Evolutionary conservation across 257 asterid genomes (phyloP).

Genomic region (Jasminum sambac): DNA sequence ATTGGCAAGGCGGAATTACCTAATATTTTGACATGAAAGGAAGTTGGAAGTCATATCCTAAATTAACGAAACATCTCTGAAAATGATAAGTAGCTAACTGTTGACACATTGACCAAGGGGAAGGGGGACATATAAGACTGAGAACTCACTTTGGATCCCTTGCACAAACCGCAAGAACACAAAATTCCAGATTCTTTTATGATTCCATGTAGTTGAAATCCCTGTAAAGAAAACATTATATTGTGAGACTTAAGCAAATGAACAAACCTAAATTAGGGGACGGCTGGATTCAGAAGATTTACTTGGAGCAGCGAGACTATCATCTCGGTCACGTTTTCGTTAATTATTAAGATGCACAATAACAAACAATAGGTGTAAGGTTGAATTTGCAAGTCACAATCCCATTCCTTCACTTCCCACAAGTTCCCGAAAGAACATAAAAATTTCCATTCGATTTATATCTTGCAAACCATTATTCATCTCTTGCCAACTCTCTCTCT

Average conservation of each 20-base stretch:
- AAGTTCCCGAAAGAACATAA: neutral
- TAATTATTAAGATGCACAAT: neutral
- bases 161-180: slow-evolving; percentile 87
- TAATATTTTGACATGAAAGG: slow-evolving; percentile 31
- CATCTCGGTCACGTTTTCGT: neutral
- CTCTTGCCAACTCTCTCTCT: neutral
- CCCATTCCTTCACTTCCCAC: slow-evolving; percentile 5
- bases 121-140: slow-evolving; percentile 13
- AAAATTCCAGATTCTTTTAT: slow-evolving; percentile 81
- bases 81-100: slow-evolving; percentile 4
- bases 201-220: slow-evolving; percentile 75
- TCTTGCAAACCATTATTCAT: neutral
- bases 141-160: slow-evolving; percentile 64
- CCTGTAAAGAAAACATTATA: slow-evolving; percentile 31
- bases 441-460: neutral
- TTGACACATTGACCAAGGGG: slow-evolving; percentile 15
- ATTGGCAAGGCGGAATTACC: slow-evolving; percentile 91
- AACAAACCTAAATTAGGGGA: slow-evolving; percentile 6
- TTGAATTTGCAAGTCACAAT: slow-evolving; percentile 6
- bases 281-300: neutral
- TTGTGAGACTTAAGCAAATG: slow-evolving; percentile 13
- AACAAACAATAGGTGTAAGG: neutral
- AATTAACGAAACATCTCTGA: neutral
- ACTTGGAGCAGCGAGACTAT: neutral
- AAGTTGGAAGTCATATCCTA: slow-evolving; percentile 17